Base-by-base conservation (phyloP, 106 monocot genomes). In the Vanilla planifolia region DNA sequence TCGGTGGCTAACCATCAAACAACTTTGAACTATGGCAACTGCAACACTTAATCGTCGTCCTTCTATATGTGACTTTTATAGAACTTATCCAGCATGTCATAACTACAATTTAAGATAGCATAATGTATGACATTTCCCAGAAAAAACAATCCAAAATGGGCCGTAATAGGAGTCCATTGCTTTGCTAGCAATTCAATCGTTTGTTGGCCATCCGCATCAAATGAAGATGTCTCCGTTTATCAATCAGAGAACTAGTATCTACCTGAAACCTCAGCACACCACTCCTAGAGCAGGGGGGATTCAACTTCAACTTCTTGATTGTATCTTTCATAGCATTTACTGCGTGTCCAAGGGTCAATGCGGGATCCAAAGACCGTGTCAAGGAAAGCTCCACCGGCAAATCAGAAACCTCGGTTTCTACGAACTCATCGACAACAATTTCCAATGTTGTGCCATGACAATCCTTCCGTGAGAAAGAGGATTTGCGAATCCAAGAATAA, bases 261-360 rank as follows among this genome's bases (percentile, higher is more conserved):
- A 88, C 88, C 88, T 88, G 83, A 82, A 74, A 67, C 51, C 88
- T 73, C 61, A 88, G 6, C 1, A 88, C 83, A 25, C 88, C 88
- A 33, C 88, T 88, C 5, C 15, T 25, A 27, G 64, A 70, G 27
- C 48, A 26, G 2, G 70, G 79, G 14, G 79, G 76, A n/a, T 79
- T 48, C 63, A 33, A 19, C 71, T 63, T 88, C 44, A 88, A 46
- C 63, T 74, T 52, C 30, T 62, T 71, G 40, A 88, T 16, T 20
- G 79, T 76, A 43, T 73, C 76, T 46, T 24, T 74, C 25, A 88
- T 71, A 52, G 30, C 80, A 10, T 61, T 57, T 2, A 83, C 71
- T 0, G 64, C 88, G 10, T 76, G 60, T 29, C 29, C 50, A 5
- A 76, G 28, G 6, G 83, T 76, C 61, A 88, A 32, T 9, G 79